Evolutionary conservation across 2,329 filamentous ascomycete species (phyloP).

Genomic region (Fusarium napiforme): DNA sequence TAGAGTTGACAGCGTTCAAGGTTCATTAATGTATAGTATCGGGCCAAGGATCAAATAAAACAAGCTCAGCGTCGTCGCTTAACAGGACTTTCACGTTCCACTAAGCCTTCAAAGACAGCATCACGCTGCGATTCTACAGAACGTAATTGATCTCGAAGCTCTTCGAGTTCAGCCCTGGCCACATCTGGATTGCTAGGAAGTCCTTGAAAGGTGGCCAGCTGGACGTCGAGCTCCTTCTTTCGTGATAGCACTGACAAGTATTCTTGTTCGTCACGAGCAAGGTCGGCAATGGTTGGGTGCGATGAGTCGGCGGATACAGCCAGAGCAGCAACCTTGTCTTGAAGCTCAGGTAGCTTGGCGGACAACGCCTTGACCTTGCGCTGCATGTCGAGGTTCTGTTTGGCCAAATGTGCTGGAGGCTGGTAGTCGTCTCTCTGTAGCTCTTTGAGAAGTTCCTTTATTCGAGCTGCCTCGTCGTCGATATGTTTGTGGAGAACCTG

Average conservation of each 20-base stretch:
- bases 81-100: slow-evolving; percentile 69
- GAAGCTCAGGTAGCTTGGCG: slow-evolving; percentile 71
- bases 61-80: slow-evolving; percentile 50
- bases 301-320: slow-evolving; percentile 49
- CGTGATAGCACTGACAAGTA: slow-evolving; percentile 66
- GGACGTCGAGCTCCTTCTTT: slow-evolving; percentile 69
- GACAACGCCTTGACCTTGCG: slow-evolving; percentile 75
- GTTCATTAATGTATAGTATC: slow-evolving; percentile 37
- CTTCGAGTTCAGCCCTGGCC: slow-evolving; percentile 77
- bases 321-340: slow-evolving; percentile 61
- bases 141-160: slow-evolving; percentile 71
- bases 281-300: slow-evolving; percentile 64
- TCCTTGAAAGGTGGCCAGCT: slow-evolving; percentile 74
- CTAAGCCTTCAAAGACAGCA: slow-evolving; percentile 77
- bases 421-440: slow-evolving; percentile 62
- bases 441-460: slow-evolving; percentile 54
- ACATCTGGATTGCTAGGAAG: slow-evolving; percentile 76
- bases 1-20: slow-evolving; percentile 2
- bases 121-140: slow-evolving; percentile 73
- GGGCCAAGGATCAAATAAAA: slow-evolving; percentile 17
- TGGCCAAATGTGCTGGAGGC: slow-evolving; percentile 67
- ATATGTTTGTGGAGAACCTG: slow-evolving; percentile 67
- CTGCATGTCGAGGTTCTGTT: slow-evolving; percentile 79
- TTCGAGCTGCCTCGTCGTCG: slow-evolving; percentile 58
- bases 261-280: slow-evolving; percentile 67